Evolutionary conservation across 768 basidiomycete species (phyloP).

Genomic region (Agaricus subrufescens): DNA sequence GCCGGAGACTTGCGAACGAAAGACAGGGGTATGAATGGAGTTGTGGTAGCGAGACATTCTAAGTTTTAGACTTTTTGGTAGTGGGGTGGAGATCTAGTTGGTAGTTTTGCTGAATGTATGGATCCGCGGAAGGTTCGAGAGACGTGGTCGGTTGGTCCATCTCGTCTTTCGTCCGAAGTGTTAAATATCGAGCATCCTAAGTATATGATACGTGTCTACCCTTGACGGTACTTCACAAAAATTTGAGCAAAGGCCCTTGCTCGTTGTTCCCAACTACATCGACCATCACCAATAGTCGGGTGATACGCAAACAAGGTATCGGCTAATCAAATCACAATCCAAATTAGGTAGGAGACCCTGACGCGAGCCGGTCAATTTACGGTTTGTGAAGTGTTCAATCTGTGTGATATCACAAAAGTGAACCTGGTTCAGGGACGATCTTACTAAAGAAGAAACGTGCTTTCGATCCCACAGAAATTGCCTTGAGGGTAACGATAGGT

Average conservation of each 20-base stretch:
- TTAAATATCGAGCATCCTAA: slow-evolving; percentile 1
- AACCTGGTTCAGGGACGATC: not conserved
- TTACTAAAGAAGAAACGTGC: not conserved
- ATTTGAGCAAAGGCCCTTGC: not conserved
- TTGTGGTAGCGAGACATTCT: slow-evolving; percentile 26
- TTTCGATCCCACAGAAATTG: too few species aligned
- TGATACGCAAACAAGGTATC: not conserved
- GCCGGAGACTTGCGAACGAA: slow-evolving; percentile 19
- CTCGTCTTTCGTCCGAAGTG: not conserved
- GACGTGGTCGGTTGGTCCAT: not conserved
- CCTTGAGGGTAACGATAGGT: too few species aligned
- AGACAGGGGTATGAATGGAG: slow-evolving; percentile 38
- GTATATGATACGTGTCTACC: not conserved
- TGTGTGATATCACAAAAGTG: slow-evolving; percentile 6
- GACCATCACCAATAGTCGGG: slow-evolving; percentile 7
- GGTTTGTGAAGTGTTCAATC: not conserved
- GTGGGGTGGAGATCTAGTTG: not conserved
- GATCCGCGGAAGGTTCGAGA: not conserved
- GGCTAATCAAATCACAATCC: slow-evolving; percentile 5
- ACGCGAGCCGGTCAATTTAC: slow-evolving; percentile 1
- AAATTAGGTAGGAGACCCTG: not conserved
- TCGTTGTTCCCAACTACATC: slow-evolving; percentile 4
- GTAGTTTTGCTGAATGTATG: not conserved
- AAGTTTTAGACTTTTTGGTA: slow-evolving; percentile 6
- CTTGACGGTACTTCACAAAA: slow-evolving; percentile 2